These are phyloP conservation scores for Aeschynomene evenia DNA, from an alignment of 306 rosid species.

Conservation along the genomic window DNA sequence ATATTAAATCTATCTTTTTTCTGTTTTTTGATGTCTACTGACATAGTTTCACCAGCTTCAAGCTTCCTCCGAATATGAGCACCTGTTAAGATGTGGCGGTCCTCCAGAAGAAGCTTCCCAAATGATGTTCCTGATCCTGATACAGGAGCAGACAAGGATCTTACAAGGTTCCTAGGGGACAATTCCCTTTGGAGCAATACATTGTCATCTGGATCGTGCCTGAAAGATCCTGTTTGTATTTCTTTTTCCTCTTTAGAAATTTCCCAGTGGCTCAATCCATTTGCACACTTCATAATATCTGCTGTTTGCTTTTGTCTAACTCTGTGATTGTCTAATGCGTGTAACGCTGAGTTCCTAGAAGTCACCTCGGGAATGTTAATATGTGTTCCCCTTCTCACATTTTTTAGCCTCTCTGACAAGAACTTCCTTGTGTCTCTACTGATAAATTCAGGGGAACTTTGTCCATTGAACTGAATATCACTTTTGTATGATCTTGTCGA, in stretches of 20 bases:
- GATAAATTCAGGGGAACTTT: conserved; percentile 61
- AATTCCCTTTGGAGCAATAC: conserved; percentile 50
- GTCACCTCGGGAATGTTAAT: conserved; percentile 32
- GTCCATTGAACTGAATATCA: conserved; percentile 56
- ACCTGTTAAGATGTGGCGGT: conserved; percentile 82
- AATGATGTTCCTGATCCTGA: conserved; percentile 90
- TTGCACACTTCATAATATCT: conserved; percentile 34
- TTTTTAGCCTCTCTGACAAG: conserved; percentile 65
- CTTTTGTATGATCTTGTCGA: conserved; percentile 72
- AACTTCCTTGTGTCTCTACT: conserved; percentile 69
- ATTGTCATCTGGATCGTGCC: conserved; percentile 57
- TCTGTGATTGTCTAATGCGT: conserved; percentile 47
- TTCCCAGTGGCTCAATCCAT: conserved; percentile 42
- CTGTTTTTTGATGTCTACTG: conserved; percentile 49
- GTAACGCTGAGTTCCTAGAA: conserved; percentile 45
- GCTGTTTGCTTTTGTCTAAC: conserved; percentile 35
- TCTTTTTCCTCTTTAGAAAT: conserved; percentile 48
- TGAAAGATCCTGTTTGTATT: conserved; percentile 78
- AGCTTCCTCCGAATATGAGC: conserved; percentile 89
- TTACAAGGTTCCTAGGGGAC: conserved; percentile 83
- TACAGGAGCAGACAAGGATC: conserved; percentile 96
- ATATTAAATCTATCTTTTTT: conserved; percentile 79
- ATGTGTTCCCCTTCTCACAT: conserved; percentile 49
- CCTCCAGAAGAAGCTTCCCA: conserved; percentile 99
- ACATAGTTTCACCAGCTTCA: conserved; percentile 63